phyloP scores from a whole-genome alignment of 345 rosid genomes.

The Heritiera littoralis region DNA sequence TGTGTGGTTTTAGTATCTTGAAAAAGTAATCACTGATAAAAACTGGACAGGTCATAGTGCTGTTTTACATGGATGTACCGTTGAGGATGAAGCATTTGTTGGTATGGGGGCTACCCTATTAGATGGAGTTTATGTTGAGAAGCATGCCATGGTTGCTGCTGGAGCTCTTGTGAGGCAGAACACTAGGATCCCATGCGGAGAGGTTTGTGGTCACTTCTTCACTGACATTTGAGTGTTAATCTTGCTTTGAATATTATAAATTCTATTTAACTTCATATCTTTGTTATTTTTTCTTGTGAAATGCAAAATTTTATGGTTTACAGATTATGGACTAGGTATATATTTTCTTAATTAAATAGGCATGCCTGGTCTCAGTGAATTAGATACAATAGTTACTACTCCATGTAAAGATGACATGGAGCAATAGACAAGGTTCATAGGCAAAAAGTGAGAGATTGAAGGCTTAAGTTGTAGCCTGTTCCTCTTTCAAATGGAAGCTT shows the following conservation, averaged over 20 bases:
- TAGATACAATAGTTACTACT: not conserved
- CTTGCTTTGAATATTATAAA: constrained; percentile 1
- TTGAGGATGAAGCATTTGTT: constrained; percentile 83
- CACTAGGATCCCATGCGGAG: constrained; percentile 79
- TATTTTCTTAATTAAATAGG: not conserved
- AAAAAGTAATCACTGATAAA: constrained; percentile 15
- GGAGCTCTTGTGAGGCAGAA: constrained; percentile 94
- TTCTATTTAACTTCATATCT: constrained; percentile 3
- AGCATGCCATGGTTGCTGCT: constrained; percentile 88
- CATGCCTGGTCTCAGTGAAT: not conserved
- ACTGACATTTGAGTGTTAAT: constrained; percentile 2
- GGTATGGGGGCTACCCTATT: constrained; percentile 81
- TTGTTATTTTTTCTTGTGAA: not conserved
- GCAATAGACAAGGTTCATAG: not conserved
- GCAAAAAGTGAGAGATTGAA: not conserved
- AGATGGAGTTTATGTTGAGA: constrained; percentile 87
- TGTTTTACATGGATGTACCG: constrained; percentile 84
- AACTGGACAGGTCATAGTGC: constrained; percentile 74
- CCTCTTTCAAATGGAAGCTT: not conserved
- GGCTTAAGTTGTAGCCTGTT: not conserved
- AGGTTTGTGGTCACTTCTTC: constrained; percentile 46
- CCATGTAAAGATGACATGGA: not conserved
- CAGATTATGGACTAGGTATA: not conserved
- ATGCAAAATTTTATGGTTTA: not conserved
- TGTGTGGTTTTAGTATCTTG: constrained; percentile 4